Percentiles rank a stretch among this genome's conserved stretches.
These are phyloP conservation scores for Penicillium tannophilum DNA, from an alignment of 495 filamentous ascomycete species.

Conservation along the genomic window DNA sequence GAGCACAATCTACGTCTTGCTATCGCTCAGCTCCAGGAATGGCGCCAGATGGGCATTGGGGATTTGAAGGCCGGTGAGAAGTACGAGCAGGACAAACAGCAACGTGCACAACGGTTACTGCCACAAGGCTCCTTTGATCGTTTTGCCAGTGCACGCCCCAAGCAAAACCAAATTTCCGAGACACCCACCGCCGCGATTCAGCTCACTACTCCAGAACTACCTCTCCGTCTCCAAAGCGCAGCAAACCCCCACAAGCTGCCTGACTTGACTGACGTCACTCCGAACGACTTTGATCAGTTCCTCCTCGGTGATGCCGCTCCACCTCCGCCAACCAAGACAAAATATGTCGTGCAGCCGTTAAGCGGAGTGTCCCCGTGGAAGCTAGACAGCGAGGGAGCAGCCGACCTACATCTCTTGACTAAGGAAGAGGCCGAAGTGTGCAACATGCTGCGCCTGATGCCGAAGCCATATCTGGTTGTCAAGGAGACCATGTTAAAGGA, in stretches of 20 bases:
- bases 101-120: slow-evolving; percentile 66
- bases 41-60: slow-evolving; percentile 80
- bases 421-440: slow-evolving; percentile 85
- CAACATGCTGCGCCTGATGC: slow-evolving; percentile 75
- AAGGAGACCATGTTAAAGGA: slow-evolving; percentile 88
- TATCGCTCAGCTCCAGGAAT: slow-evolving; percentile 89
- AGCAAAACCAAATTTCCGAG: slow-evolving; percentile 62
- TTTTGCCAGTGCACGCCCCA: slow-evolving; percentile 60
- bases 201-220: slow-evolving; percentile 76
- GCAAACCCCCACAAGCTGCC: slow-evolving; percentile 35
- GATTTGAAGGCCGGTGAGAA: slow-evolving; percentile 87
- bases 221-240: slow-evolving; percentile 55
- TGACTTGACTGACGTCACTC: slow-evolving; percentile 33
- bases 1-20: slow-evolving; percentile 91
- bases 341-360: slow-evolving; percentile 48
- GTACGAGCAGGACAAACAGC: slow-evolving; percentile 88
- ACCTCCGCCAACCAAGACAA: slow-evolving; percentile 47
- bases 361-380: slow-evolving; percentile 65
- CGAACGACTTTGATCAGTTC: slow-evolving; percentile 47
- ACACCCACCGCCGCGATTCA: slow-evolving; percentile 69
- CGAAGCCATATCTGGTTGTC: slow-evolving; percentile 92
- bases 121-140: slow-evolving; percentile 81
- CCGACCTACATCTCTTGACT: slow-evolving; percentile 83
- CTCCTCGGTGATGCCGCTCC: slow-evolving; percentile 49
- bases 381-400: slow-evolving; percentile 72